Evolutionary conservation across 169 alveolate genomes (phyloP).

Genomic region (Eimeria sp.): DNA sequence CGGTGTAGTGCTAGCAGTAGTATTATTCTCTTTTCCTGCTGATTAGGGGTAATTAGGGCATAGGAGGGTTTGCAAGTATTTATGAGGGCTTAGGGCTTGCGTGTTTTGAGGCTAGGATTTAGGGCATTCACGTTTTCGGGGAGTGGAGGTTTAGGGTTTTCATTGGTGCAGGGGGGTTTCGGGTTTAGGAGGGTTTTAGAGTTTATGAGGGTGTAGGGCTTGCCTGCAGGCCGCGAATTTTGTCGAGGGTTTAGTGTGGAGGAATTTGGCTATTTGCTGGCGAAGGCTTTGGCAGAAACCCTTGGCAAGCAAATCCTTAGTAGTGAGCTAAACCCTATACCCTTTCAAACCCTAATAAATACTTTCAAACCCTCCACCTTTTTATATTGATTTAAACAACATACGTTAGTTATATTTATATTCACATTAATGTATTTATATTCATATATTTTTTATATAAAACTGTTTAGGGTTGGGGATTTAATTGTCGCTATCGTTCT

Average conservation of each 20-base stretch:
- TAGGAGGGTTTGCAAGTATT: background rate
- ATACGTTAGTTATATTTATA: too few species aligned
- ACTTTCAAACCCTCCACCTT: too few species aligned
- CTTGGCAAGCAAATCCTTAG: conserved; percentile 42
- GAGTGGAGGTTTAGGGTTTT: background rate
- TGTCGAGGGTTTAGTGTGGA: conserved; percentile 64
- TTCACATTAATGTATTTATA: too few species aligned
- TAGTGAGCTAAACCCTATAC: background rate
- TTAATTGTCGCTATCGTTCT: too few species aligned
- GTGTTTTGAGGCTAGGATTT: background rate
- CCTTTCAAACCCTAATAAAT: background rate
- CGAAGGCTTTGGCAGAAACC: conserved; percentile 43
- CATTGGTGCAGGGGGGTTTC: background rate
- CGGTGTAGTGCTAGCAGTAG: too few species aligned
- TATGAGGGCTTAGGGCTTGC: background rate
- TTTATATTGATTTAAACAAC: too few species aligned
- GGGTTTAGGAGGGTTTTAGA: background rate
- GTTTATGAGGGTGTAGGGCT: conserved; percentile 11
- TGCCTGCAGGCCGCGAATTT: conserved; percentile 41
- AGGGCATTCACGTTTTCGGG: background rate
- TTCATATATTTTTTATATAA: too few species aligned
- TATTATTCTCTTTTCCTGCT: too few species aligned
- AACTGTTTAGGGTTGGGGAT: too few species aligned
- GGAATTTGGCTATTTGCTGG: conserved; percentile 45
- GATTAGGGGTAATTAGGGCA: background rate